Base-by-base conservation (phyloP, 768 basidiomycete species). In the Mycena amicta region DNA sequence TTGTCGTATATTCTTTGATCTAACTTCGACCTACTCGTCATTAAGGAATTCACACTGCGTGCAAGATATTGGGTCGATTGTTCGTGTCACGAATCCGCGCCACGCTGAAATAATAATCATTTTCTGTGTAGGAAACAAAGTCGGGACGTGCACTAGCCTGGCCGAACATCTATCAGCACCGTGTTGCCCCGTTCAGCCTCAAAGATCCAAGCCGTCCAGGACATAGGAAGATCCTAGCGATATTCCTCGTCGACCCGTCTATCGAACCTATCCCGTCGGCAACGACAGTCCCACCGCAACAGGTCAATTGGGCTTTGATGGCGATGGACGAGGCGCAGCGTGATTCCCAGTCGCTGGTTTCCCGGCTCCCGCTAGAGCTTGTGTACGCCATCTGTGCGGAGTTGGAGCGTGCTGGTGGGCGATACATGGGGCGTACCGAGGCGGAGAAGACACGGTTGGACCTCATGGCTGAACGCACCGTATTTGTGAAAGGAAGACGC, bases 111-210 rank as follows among this genome's bases (percentile, higher is more conserved):
- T n/a, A 16, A 37, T 16, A 5, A 45, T 55, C 13, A 47, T 8
- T 15, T 8, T 22, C 31, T 13, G 2, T 20, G 20, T 29, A 60
- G 59, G 55, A 61, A 4, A 75, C 67, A 18, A 47, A 59, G n/a
- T 51, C 65, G 33, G 69, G 70, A 27, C 67, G 71, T n/a, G 67
- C 67, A 37, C 64, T 78, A 33, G 69, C 70, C 8, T 77, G 75
- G 62, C 75, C 75, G n/a, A 76, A 77, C 61, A 52, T 72, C 15
- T 74, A 71, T 50, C 76, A 77, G 53, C 73, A 77, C 59, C 62
- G 64, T 20, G 72, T 77, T 27, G 68, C 68, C 28, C 66, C 74
- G 2, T 78, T 78, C 64, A 46, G 68, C 43, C 72, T 77, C 23
- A 54, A 50, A 8, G 73, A 78, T 56, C 43, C 59, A 0, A 61